Base-by-base conservation (phyloP, 169 alveolate genomes). In the Eimeria tenella region DNA sequence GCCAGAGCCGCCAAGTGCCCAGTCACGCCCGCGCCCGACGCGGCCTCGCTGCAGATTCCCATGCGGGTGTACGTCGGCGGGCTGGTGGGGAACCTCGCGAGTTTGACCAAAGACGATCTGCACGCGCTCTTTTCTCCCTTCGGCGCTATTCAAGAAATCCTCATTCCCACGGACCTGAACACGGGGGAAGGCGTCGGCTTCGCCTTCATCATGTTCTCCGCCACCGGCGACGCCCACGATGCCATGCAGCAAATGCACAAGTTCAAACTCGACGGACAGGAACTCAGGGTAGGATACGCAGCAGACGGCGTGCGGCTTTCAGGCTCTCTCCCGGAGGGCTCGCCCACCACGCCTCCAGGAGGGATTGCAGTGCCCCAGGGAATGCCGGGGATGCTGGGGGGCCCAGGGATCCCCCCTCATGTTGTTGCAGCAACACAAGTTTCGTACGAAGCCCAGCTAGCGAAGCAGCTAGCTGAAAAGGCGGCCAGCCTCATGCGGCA, bases 211-310 rank as follows among this genome's bases (percentile, higher is more conserved):
- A 96, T 96, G 93, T 99, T 97, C 96, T 97, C 97, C 88, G 95
- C 98, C 79, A 97, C 98, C 8, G 97, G 98, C 31, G 99, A 98
- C 94, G 99, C 99, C 11, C 97, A 97, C 95, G 99, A 98, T 77
- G 99, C 99, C 52, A 97, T 98, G 94, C 97, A 96, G 71, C 98
- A 98, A 70, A 97, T 99, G 99, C 98, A 99, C 93, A 99, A 99
- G 62, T 98, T 98, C 96, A 99, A 98, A 81, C 96, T 99, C n/a
- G 98, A 97, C 42, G 99, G 99, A 11, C 97, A 97, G 94, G 97
- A 97, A 87, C 96, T 99, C 53, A 97, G 97, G 55, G 99, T 98
- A 10, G 96, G 98, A 13, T 95, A 94, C 74, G 97, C 98, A 11
- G 95, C 96, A 25, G 98, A 96, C 79, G 94, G 94, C 19, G 94